phyloP scores from a whole-genome alignment of 768 basidiomycete species.

The Xanthoconium purpureum region DNA sequence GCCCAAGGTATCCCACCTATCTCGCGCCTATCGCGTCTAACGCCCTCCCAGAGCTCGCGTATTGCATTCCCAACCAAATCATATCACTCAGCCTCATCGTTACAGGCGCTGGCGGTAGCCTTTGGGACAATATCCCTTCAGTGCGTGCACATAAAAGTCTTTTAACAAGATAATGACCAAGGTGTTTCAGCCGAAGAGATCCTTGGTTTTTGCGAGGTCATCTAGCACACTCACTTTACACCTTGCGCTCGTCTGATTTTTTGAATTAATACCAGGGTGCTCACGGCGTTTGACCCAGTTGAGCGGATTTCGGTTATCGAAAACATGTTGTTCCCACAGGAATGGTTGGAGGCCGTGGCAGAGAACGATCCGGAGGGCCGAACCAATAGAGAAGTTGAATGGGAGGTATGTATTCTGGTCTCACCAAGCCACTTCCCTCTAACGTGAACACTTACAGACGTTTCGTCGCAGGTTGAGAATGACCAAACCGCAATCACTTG shows the following conservation, averaged over 20 bases:
- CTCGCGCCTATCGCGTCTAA: not conserved
- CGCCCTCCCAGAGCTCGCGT: slow-evolving; percentile 55
- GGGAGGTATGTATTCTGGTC: slow-evolving; percentile 39
- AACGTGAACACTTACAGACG: slow-evolving; percentile 32
- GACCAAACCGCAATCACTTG: slow-evolving; percentile 55
- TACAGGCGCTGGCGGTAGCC: slow-evolving; percentile 62
- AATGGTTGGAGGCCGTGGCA: slow-evolving; percentile 59
- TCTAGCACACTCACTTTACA: not conserved
- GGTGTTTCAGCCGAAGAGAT: slow-evolving; percentile 38
- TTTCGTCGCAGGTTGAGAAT: slow-evolving; percentile 44
- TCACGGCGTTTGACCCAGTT: slow-evolving; percentile 38
- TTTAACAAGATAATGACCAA: not conserved
- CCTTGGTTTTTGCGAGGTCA: slow-evolving; percentile 36
- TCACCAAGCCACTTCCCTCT: not conserved
- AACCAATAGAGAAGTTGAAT: slow-evolving; percentile 63
- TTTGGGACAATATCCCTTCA: slow-evolving; percentile 61
- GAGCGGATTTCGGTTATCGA: slow-evolving; percentile 49
- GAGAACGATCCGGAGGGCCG: slow-evolving; percentile 52
- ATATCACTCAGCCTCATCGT: slow-evolving; percentile 63
- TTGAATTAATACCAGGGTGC: slow-evolving; percentile 28
- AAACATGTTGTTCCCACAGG: slow-evolving; percentile 54
- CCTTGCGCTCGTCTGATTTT: slow-evolving; percentile 4
- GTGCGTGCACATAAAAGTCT: slow-evolving; percentile 36
- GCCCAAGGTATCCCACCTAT: slow-evolving; percentile 52
- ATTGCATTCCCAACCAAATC: slow-evolving; percentile 62